Percentiles rank a stretch among this genome's conserved stretches.
Evolutionary conservation across 2,329 filamentous ascomycete species (phyloP).

Genomic region (Tolypocladium tundrense): DNA sequence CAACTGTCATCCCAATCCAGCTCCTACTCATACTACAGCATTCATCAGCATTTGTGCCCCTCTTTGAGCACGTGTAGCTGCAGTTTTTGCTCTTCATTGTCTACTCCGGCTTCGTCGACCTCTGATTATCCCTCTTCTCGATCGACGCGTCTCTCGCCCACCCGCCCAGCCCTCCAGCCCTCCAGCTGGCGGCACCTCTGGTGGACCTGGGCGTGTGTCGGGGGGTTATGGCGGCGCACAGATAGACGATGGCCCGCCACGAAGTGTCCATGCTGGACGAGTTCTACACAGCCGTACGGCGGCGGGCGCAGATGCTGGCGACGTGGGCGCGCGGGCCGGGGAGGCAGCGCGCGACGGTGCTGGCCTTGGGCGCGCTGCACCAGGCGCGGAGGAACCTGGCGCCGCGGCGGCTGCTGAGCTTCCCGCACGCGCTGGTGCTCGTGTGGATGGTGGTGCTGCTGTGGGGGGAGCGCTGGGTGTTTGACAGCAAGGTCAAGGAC

Average conservation of each 20-base stretch:
- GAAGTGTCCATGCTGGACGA: constrained; percentile 12
- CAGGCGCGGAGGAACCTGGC: constrained; percentile 32
- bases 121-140: not conserved
- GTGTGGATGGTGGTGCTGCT: constrained; percentile 71
- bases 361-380: constrained; percentile 16
- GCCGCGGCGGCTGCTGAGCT: constrained; percentile 42
- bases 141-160: not conserved
- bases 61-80: not conserved
- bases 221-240: not conserved
- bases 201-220: not conserved
- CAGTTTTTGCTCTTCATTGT: not conserved
- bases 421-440: constrained; percentile 57
- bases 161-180: not conserved
- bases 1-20: not conserved
- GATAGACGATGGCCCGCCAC: constrained; percentile 4
- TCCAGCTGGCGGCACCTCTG: not conserved
- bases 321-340: constrained; percentile 33
- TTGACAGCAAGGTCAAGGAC: constrained; percentile 55
- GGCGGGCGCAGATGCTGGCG: constrained; percentile 21
- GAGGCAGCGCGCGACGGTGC: constrained; percentile 20
- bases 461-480: constrained; percentile 77
- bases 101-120: not conserved
- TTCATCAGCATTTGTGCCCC: not conserved
- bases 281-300: constrained; percentile 10
- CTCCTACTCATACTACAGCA: not conserved